Percentiles rank a stretch among this genome's conserved stretches.
These are phyloP conservation scores for Trichoderma atrobrunneum DNA, from an alignment of 2,329 filamentous ascomycete species.

Conservation along the genomic window DNA sequence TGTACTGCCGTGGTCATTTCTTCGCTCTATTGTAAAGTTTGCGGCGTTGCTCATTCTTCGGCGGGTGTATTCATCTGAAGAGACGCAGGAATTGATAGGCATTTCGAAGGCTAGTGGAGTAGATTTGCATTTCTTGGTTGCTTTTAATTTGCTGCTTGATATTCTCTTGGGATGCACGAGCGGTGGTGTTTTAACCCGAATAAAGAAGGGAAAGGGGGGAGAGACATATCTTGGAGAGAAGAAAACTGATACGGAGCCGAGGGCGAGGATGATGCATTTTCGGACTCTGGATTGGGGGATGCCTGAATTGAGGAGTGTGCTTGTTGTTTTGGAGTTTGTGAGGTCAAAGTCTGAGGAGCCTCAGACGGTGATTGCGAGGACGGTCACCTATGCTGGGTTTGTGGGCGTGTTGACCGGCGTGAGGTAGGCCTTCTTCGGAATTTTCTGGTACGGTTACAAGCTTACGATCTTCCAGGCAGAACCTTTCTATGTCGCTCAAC, in stretches of 20 bases:
- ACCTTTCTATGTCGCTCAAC: background rate
- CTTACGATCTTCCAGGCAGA: background rate
- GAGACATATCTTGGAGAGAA: background rate
- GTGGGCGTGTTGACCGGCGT: background rate
- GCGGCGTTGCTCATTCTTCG: background rate
- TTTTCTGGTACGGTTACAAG: background rate
- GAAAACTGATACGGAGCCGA: background rate
- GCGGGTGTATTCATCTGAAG: background rate
- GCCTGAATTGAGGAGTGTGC: background rate
- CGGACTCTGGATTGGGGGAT: background rate
- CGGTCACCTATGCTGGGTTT: background rate
- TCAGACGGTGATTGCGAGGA: background rate
- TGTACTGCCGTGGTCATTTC: background rate
- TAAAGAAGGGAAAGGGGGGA: background rate
- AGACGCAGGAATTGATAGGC: background rate
- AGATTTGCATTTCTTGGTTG: background rate
- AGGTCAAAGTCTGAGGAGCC: background rate
- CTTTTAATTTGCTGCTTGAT: background rate
- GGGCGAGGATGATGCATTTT: background rate
- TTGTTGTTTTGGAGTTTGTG: background rate
- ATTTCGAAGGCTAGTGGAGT: background rate
- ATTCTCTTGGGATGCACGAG: background rate
- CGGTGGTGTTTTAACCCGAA: background rate
- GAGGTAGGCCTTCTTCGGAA: background rate
- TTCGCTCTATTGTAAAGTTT: background rate